Conservation (phyloP, 2,329 filamentous ascomycete genomes). For the Fusarium veterinarium region DNA sequence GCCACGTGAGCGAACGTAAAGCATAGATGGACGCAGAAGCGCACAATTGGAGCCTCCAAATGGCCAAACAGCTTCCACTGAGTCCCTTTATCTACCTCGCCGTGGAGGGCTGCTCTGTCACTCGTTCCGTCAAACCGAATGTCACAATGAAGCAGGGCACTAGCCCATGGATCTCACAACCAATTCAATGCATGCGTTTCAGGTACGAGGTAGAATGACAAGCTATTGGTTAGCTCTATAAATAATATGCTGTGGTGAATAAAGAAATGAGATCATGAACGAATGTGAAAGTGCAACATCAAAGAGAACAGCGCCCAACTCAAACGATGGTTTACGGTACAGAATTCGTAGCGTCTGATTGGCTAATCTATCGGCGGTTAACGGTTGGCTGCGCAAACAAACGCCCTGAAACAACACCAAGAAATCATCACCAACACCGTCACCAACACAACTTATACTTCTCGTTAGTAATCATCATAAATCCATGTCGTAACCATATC, state of each 20-base stretch:
- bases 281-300: not conserved
- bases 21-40: not conserved
- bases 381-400: not conserved
- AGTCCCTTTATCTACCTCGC: too few relatives aligned
- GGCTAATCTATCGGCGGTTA: slow-evolving; percentile 9
- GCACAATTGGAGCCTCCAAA: not conserved
- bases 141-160: not conserved
- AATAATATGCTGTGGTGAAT: not conserved
- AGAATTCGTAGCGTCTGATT: not conserved
- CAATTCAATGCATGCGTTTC: not conserved
- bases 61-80: not conserved
- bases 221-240: not conserved
- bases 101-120: not conserved
- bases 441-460: not conserved
- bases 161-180: not conserved
- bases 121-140: not conserved
- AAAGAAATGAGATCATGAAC: not conserved
- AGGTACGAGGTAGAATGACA: not conserved
- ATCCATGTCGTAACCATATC: slow-evolving; percentile 31
- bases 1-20: not conserved
- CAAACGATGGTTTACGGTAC: not conserved
- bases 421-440: not conserved
- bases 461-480: not conserved
- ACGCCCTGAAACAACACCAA: slow-evolving; percentile 1
- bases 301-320: not conserved